Percentiles rank a stretch among this genome's conserved stretches.
Evolutionary conservation across 805 yeast species (phyloP).

Genomic region (Candida easanensis): DNA sequence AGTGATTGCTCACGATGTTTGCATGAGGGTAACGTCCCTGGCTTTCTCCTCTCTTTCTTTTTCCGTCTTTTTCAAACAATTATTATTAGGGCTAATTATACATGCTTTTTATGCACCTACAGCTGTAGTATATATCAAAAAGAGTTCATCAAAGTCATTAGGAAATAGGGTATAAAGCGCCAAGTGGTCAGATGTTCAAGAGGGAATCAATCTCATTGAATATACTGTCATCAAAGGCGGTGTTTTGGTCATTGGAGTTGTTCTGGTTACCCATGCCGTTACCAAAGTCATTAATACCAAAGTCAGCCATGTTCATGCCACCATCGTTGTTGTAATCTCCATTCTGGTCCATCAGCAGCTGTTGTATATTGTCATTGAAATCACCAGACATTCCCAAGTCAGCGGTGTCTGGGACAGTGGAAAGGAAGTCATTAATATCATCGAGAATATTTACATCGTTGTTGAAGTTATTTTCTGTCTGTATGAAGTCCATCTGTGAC

Average conservation of each 20-base stretch:
- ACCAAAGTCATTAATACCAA: slow-evolving; percentile 3
- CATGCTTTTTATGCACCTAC: neutral
- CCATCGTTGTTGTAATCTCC: slow-evolving; percentile 8
- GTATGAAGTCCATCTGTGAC: neutral
- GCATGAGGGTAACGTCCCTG: neutral
- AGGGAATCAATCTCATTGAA: slow-evolving; percentile 27
- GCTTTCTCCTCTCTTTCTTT: neutral
- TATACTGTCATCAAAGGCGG: slow-evolving; percentile 21
- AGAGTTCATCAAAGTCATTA: neutral
- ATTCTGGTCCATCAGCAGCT: slow-evolving; percentile 21
- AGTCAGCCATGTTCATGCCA: slow-evolving; percentile 9
- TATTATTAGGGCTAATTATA: neutral
- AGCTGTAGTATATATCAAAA: neutral
- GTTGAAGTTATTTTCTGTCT: slow-evolving; percentile 11
- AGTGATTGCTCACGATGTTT: slow-evolving; percentile 3
- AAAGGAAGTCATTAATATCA: slow-evolving; percentile 28
- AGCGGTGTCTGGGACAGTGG: slow-evolving; percentile 30
- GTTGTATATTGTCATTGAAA: slow-evolving; percentile 23
- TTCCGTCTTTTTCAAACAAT: neutral
- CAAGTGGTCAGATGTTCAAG: slow-evolving; percentile 16
- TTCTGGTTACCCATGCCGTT: neutral
- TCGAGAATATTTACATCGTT: slow-evolving; percentile 20
- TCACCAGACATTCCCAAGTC: slow-evolving; percentile 28
- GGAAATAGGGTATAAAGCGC: neutral
- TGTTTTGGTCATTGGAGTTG: slow-evolving; percentile 1